Percentiles rank a stretch among this genome's conserved stretches.
phyloP scores from a whole-genome alignment of 192 early-diverging fungal genomes.

The Chytriomyces sp. region DNA sequence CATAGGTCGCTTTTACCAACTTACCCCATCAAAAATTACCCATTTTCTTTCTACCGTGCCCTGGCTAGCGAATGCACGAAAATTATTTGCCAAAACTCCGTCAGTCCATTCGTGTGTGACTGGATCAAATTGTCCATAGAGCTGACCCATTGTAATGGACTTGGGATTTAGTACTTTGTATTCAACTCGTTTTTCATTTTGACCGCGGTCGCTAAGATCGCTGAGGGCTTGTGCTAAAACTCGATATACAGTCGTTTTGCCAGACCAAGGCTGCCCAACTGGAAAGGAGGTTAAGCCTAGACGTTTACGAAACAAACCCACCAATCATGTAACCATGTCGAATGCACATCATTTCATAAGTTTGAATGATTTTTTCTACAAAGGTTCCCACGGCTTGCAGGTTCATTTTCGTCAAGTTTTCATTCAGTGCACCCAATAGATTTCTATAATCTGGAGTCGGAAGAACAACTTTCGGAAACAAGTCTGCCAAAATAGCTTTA shows the following conservation, averaged over 20 bases:
- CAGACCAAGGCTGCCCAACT: slow-evolving; percentile 59
- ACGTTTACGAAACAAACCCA: background rate
- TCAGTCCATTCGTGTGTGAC: slow-evolving; percentile 67
- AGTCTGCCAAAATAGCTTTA: slow-evolving; percentile 61
- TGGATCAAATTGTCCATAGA: slow-evolving; percentile 64
- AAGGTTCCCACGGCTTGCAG: slow-evolving; percentile 50
- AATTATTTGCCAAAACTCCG: slow-evolving; percentile 59
- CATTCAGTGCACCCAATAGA: slow-evolving; percentile 47
- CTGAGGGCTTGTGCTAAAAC: slow-evolving; percentile 55
- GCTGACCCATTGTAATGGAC: slow-evolving; percentile 66
- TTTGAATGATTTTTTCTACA: slow-evolving; percentile 64
- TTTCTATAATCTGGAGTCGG: slow-evolving; percentile 61
- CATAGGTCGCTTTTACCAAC: background rate
- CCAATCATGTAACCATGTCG: slow-evolving; percentile 66
- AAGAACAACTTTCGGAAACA: slow-evolving; percentile 61
- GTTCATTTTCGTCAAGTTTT: slow-evolving; percentile 56
- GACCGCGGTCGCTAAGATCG: slow-evolving; percentile 49
- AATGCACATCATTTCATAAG: slow-evolving; percentile 69
- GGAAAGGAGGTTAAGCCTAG: background rate
- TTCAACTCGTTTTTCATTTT: slow-evolving; percentile 58
- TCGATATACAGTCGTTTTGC: slow-evolving; percentile 62
- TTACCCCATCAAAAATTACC: slow-evolving; percentile 63
- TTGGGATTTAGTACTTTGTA: slow-evolving; percentile 61
- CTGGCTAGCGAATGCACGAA: slow-evolving; percentile 53
- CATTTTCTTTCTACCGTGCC: slow-evolving; percentile 55